Percentiles rank a stretch among this genome's conserved stretches.
These are phyloP conservation scores for Aspergillus aculeatus DNA, from an alignment of 2,329 filamentous ascomycete genomes.

Conservation along the genomic window DNA sequence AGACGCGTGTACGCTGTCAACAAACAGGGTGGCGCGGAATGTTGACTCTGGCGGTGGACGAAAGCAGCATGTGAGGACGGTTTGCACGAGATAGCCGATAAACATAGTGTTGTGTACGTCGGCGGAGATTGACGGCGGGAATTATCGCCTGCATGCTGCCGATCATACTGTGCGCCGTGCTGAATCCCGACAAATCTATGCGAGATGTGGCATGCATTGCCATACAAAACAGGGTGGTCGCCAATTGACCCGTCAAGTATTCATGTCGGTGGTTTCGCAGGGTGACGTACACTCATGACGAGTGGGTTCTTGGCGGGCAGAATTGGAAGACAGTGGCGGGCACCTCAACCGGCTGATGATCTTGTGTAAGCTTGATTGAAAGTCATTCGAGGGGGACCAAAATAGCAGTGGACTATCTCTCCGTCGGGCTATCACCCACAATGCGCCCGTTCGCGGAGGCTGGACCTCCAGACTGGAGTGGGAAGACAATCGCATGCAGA, in stretches of 20 bases:
- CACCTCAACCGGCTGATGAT: background rate
- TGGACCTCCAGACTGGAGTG: background rate
- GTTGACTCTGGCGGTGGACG: background rate
- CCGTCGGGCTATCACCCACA: background rate
- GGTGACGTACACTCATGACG: slow-evolving; percentile 8
- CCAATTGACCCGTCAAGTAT: slow-evolving; percentile 1
- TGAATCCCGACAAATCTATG: background rate
- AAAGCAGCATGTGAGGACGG: background rate
- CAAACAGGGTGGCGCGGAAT: background rate
- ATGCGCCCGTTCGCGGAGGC: background rate
- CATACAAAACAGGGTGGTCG: background rate
- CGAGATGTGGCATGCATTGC: background rate
- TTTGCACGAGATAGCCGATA: background rate
- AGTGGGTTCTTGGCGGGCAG: slow-evolving; percentile 5
- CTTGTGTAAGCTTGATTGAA: background rate
- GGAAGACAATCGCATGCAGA: background rate
- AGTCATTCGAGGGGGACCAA: too few species aligned
- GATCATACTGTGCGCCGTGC: background rate
- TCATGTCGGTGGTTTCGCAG: background rate
- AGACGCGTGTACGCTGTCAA: background rate
- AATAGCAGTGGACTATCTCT: background rate
- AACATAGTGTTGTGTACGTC: too few species aligned
- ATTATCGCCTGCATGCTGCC: background rate
- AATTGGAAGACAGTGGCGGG: background rate
- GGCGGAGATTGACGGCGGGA: background rate